phyloP scores from a whole-genome alignment of 305 asterid species.

The Stenogyne calaminthoides region DNA sequence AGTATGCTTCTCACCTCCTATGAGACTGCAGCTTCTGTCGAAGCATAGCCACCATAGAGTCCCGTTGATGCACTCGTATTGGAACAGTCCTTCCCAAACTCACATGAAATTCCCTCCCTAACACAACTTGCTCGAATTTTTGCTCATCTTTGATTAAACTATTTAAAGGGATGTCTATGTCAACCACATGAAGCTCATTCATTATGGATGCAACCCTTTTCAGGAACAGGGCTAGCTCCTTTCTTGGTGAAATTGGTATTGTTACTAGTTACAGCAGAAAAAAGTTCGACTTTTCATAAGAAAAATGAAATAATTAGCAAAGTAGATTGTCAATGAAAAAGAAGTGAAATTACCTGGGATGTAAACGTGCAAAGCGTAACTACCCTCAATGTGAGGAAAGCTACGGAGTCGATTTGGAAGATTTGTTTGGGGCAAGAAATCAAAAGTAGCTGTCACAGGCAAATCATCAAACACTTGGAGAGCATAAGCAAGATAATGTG shows the following conservation, averaged over 20 bases:
- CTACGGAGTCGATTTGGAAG: slow-evolving; percentile 64
- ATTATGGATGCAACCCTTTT: slow-evolving; percentile 54
- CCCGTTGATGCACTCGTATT: slow-evolving; percentile 80
- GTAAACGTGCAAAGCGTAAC: slow-evolving; percentile 84
- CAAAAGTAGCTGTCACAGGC: slow-evolving; percentile 46
- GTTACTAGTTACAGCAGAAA: slow-evolving; percentile 53
- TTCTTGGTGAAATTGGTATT: slow-evolving; percentile 60
- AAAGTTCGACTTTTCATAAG: neutral
- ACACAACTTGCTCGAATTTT: slow-evolving; percentile 64
- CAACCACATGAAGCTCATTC: slow-evolving; percentile 70
- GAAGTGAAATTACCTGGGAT: slow-evolving; percentile 63
- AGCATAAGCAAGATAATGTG: slow-evolving; percentile 3
- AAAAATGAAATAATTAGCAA: slow-evolving; percentile 25
- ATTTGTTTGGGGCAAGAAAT: slow-evolving; percentile 37
- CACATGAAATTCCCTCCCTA: slow-evolving; percentile 85
- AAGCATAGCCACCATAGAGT: slow-evolving; percentile 81
- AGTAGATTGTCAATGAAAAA: slow-evolving; percentile 3
- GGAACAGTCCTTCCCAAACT: slow-evolving; percentile 95
- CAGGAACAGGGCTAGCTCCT: slow-evolving; percentile 57
- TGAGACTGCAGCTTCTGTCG: slow-evolving; percentile 76
- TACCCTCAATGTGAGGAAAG: slow-evolving; percentile 90
- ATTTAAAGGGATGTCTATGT: slow-evolving; percentile 65
- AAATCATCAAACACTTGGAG: slow-evolving; percentile 41
- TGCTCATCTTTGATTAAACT: slow-evolving; percentile 48
- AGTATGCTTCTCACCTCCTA: slow-evolving; percentile 50